Conservation (phyloP, 352 stramenopile genomes). For the Globisporangium viniferum region DNA sequence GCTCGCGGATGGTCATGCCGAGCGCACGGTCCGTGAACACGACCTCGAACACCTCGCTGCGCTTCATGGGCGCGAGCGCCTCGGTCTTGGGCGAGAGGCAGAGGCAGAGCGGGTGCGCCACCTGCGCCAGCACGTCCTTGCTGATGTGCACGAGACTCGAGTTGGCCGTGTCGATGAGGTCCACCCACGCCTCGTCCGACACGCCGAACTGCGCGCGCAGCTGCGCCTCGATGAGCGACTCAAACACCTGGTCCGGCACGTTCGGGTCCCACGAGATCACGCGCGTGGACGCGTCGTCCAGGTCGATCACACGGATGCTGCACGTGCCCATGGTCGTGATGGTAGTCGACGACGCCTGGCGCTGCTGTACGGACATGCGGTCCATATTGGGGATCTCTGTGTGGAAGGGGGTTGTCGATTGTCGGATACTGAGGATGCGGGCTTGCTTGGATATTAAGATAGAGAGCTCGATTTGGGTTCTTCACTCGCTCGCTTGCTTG, state of each 20-base stretch:
- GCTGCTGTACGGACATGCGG: conserved; percentile 1
- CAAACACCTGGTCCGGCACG: conserved; percentile 80
- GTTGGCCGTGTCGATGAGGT: conserved; percentile 82
- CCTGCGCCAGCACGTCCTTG: conserved; percentile 60
- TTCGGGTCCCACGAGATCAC: conserved; percentile 76
- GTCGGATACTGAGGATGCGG: neutral
- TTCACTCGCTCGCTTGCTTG: neutral
- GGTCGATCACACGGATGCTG: conserved; percentile 80
- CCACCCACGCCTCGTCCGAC: conserved; percentile 82
- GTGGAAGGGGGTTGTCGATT: neutral
- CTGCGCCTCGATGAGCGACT: conserved; percentile 73
- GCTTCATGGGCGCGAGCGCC: conserved; percentile 77
- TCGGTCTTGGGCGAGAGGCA: conserved; percentile 84
- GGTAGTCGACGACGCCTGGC: neutral
- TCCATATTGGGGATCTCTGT: neutral
- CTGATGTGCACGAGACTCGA: conserved; percentile 81
- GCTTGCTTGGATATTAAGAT: conserved; percentile 1
- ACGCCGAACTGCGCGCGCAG: conserved; percentile 74
- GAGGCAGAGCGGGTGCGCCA: conserved; percentile 64
- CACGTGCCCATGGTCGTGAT: conserved; percentile 18
- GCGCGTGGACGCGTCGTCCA: conserved; percentile 77
- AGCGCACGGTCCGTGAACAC: conserved; percentile 64
- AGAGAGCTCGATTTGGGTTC: neutral
- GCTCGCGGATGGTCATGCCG: conserved; percentile 82
- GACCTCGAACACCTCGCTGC: conserved; percentile 75